phyloP scores from a whole-genome alignment of 106 monocot genomes.

The Dendrobium officinale region DNA sequence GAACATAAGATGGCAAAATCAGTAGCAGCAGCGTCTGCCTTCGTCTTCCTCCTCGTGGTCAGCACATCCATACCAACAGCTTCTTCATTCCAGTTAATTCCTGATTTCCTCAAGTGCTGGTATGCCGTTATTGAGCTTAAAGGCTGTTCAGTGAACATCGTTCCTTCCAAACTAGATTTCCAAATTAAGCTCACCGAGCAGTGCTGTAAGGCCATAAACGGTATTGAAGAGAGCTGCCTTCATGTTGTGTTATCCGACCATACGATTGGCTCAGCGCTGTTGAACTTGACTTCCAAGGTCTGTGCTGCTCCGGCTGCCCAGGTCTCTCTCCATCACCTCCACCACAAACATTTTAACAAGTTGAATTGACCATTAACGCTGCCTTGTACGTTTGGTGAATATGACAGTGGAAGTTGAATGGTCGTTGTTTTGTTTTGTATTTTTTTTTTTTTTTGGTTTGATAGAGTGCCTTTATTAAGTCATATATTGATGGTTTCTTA shows the following conservation, averaged over 20 bases:
- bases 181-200: neutral
- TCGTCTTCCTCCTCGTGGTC: neutral
- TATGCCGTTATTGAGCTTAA: neutral
- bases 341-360: no score
- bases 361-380: no score
- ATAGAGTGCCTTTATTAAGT: no score
- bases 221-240: neutral
- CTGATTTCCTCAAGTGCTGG: neutral
- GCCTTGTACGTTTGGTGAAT: no score
- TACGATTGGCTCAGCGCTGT: neutral
- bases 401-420: no score
- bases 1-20: neutral
- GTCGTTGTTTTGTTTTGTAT: no score
- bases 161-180: neutral
- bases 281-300: neutral
- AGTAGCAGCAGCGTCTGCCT: neutral
- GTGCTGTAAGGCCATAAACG: neutral
- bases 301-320: neutral
- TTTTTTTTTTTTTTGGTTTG: no score
- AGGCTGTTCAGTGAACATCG: neutral
- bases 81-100: neutral
- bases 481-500: no score
- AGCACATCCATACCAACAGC: neutral
- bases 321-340: neutral
- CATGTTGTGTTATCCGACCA: neutral